Percentiles rank a stretch among this genome's conserved stretches.
These are phyloP conservation scores for Hypomontagnella monticulosa DNA, from an alignment of 495 filamentous ascomycete species.

Conservation along the genomic window DNA sequence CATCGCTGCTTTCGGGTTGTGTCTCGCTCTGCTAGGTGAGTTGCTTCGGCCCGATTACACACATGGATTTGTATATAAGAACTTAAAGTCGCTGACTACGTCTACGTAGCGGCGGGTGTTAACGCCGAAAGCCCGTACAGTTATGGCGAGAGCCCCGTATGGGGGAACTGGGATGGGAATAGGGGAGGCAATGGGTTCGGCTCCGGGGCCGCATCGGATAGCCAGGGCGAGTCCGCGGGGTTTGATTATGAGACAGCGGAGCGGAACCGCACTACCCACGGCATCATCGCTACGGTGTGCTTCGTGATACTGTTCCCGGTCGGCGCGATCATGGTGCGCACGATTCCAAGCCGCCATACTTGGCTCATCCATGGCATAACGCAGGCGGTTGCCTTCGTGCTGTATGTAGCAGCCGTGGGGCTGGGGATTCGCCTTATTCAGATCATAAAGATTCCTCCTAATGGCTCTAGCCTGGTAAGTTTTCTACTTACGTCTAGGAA, in stretches of 20 bases:
- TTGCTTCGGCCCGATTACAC: not conserved
- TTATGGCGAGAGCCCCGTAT: not conserved
- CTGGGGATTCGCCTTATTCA: conserved; percentile 65
- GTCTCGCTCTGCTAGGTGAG: conserved; percentile 26
- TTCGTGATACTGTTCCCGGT: conserved; percentile 64
- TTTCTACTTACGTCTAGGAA: not conserved
- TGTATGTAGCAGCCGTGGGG: conserved; percentile 64
- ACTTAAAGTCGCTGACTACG: not conserved
- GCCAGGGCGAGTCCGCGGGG: conserved; percentile 13
- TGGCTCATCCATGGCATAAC: conserved; percentile 60
- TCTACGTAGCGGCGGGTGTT: not conserved
- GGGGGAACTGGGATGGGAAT: not conserved
- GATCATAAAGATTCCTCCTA: conserved; percentile 41
- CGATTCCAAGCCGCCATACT: conserved; percentile 49
- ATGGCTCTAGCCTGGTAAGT: conserved; percentile 44
- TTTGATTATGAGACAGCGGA: conserved; percentile 40
- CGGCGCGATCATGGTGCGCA: conserved; percentile 64
- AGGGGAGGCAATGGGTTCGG: conserved; percentile 17
- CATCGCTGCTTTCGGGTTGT: conserved; percentile 7
- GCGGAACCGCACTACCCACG: conserved; percentile 50
- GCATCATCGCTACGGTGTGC: conserved; percentile 52
- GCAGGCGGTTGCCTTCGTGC: conserved; percentile 62
- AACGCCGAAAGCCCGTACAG: conserved; percentile 10
- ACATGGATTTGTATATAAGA: not conserved
- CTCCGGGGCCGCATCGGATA: conserved; percentile 17